phyloP scores from a whole-genome alignment of 1,284 basidiomycete genomes.

The Caloboletus firmus region DNA sequence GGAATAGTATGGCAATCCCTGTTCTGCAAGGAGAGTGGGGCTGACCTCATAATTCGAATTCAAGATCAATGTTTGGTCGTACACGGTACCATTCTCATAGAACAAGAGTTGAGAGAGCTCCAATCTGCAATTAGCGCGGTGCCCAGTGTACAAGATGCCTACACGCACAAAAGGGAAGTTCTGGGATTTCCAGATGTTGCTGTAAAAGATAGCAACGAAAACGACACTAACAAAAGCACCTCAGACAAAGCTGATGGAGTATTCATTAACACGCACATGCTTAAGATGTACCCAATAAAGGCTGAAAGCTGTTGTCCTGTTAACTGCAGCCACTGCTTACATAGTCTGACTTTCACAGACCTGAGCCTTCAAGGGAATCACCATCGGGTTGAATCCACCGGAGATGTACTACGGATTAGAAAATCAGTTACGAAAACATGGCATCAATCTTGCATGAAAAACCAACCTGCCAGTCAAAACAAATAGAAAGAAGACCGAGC shows the following conservation, averaged over 20 bases:
- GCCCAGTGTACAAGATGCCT: background rate
- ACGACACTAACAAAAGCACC: conserved; percentile 35
- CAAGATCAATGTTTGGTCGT: conserved; percentile 48
- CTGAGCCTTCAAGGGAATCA: conserved; percentile 46
- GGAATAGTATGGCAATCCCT: conserved; percentile 41
- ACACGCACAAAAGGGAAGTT: conserved; percentile 48
- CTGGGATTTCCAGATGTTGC: conserved; percentile 50
- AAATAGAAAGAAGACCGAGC: conserved; percentile 49
- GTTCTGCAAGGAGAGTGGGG: conserved; percentile 40
- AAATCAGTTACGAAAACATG: background rate
- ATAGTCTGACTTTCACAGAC: conserved; percentile 10
- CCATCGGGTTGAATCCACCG: conserved; percentile 41
- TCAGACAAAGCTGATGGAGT: conserved; percentile 1
- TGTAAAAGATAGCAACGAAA: conserved; percentile 44
- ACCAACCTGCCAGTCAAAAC: conserved; percentile 55
- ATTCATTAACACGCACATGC: conserved; percentile 38
- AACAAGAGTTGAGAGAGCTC: conserved; percentile 52
- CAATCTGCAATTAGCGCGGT: background rate
- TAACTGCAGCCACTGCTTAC: background rate
- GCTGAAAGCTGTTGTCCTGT: conserved; percentile 37
- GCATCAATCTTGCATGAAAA: background rate
- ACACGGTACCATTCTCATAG: conserved; percentile 49
- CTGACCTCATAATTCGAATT: conserved; percentile 51
- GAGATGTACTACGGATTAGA: conserved; percentile 43
- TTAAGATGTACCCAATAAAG: conserved; percentile 45